Conservation (phyloP, 1,284 basidiomycete genomes). For the Ganoderma lucidum region DNA sequence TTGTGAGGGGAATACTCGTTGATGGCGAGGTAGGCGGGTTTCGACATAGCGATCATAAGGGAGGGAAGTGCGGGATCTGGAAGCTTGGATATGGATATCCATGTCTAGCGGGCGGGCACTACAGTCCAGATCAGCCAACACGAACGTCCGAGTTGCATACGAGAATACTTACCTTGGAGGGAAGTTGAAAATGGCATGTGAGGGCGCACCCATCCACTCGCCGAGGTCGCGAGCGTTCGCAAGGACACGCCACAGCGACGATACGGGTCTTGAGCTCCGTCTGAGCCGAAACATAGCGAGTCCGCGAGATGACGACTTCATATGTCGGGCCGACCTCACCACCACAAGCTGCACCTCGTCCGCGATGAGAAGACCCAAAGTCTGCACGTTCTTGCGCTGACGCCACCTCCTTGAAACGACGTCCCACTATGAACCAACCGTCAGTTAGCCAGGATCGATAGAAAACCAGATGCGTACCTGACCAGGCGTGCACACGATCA, state of each 20-base stretch:
- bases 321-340: slow-evolving; percentile 95
- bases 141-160: not conserved
- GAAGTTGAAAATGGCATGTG: slow-evolving; percentile 98
- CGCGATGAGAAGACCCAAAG: slow-evolving; percentile 90
- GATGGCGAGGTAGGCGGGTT: slow-evolving; percentile 95
- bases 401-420: slow-evolving; percentile 96
- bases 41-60: slow-evolving; percentile 99
- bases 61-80: slow-evolving; percentile 98
- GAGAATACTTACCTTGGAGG: slow-evolving; percentile 74
- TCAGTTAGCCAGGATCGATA: slow-evolving; percentile 24
- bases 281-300: slow-evolving; percentile 96
- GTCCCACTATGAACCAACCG: slow-evolving; percentile 79
- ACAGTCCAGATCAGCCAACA: slow-evolving; percentile 16
- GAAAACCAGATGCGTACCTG: slow-evolving; percentile 55
- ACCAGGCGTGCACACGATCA: slow-evolving; percentile 92
- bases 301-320: slow-evolving; percentile 94
- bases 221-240: slow-evolving; percentile 97
- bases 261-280: slow-evolving; percentile 92
- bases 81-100: slow-evolving; percentile 98
- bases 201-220: slow-evolving; percentile 96
- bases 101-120: slow-evolving; percentile 95
- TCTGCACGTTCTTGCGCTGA: slow-evolving; percentile 96
- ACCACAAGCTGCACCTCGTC: slow-evolving; percentile 97
- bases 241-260: slow-evolving; percentile 95
- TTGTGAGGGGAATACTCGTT: slow-evolving; percentile 88